These are phyloP conservation scores for Solanum corneliomulleri DNA, from an alignment of 257 asterid species.

Conservation along the genomic window DNA sequence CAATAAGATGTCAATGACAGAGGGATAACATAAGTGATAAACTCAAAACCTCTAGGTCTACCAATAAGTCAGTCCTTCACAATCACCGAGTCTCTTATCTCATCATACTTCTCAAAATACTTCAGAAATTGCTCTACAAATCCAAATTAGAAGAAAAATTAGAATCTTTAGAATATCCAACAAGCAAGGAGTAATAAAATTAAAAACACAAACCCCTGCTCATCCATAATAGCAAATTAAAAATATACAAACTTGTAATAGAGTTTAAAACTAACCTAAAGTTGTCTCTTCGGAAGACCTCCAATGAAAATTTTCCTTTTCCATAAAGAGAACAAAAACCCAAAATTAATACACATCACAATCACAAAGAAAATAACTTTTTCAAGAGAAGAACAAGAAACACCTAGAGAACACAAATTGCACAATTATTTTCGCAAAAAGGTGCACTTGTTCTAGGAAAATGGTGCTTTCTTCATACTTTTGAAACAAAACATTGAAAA, in stretches of 20 bases:
- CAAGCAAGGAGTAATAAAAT: not conserved
- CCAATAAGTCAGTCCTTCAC: conserved; percentile 87
- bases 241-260: not conserved
- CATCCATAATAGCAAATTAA: not conserved
- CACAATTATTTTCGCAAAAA: not conserved
- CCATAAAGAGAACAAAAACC: not conserved
- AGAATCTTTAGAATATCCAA: not conserved
- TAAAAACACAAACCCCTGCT: not conserved
- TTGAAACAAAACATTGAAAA: too few relatives aligned
- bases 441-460: not conserved
- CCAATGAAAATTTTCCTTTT: conserved; percentile 83
- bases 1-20: conserved; percentile 76
- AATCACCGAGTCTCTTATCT: conserved; percentile 87
- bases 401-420: not conserved
- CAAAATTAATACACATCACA: not conserved
- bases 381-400: not conserved
- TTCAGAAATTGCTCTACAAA: conserved; percentile 57
- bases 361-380: not conserved
- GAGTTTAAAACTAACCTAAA: conserved; percentile 33
- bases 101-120: conserved; percentile 95
- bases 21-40: conserved; percentile 73
- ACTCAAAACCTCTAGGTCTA: conserved; percentile 93
- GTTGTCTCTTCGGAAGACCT: conserved; percentile 79
- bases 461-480: not conserved
- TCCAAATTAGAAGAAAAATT: not conserved